Evolutionary conservation across 306 rosid species (phyloP), one percentile per base, ranked within the genome.

Genomic region (Herpetospermum pedunculosum): DNA sequence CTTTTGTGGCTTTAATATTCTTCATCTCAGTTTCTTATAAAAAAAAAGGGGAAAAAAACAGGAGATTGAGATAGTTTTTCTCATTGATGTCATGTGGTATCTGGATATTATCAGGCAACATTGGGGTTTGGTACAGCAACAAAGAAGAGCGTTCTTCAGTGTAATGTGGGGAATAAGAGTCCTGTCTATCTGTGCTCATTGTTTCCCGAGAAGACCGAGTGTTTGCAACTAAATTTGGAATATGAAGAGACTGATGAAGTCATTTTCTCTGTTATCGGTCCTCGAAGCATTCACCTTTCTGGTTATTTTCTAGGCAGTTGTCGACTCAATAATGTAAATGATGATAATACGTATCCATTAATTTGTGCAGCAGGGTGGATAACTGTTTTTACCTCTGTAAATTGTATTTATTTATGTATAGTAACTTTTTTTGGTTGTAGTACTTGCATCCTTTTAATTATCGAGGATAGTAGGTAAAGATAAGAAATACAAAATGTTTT

Each of bases 211-310:
- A 86, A n/a, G 78, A 52, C 74, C 0, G 98, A 93, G 80, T 91
- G 94, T 3, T 73, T 89, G 87, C 98, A 89, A 40, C 78, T 93
- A 9, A 87, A 89, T 75, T 74, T 93, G 88, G 98, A 93, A 79
- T 80, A 91, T 26, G 89, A 93, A 57, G 98, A 93, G 86, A 78
- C 76, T 71, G 87, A 82, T 46, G 82, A 91, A 8, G 96, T 93
- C 49, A n/a, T 91, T 74, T 88, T 93, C 85, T 91, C 96, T 0
- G 97, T 88, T n/a, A 37, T 93, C 74, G 97, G 98, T 30, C 94
- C 92, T 75, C 88, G 91, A 71, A 89, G 96, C 67, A 81, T 93
- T 80, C 96, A 89, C 75, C 86, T 93, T n/a, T 88, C 92, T 30
- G 97, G 98, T 37, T 86, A 83, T 57, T 89, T 83, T 81, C 70